Evolutionary conservation across 352 stramenopile species (phyloP).

Genomic region (Globisporangium camurandrum): DNA sequence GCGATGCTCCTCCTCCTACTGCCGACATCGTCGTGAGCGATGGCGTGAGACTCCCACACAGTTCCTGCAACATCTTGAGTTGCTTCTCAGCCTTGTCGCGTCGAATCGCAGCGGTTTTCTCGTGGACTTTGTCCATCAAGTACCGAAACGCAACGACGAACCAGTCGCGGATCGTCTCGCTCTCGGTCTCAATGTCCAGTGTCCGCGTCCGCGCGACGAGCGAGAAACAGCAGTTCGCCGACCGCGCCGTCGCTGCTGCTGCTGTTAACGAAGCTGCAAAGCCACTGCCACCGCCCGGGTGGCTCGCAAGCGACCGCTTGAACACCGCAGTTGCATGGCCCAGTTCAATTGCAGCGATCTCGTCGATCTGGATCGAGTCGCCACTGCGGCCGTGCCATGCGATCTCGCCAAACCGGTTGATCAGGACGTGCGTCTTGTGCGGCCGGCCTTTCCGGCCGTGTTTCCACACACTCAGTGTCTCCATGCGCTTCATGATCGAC

Average conservation of each 20-base stretch:
- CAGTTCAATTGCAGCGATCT: conserved; percentile 48
- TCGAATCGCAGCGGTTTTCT: conserved; percentile 71
- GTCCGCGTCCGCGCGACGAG: conserved; percentile 53
- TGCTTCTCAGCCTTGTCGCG: conserved; percentile 73
- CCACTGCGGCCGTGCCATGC: conserved; percentile 74
- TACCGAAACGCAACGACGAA: conserved; percentile 84
- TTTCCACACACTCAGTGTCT: conserved; percentile 63
- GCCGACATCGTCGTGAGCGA: too few relatives aligned
- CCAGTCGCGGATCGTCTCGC: conserved; percentile 74
- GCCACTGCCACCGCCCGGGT: too few relatives aligned
- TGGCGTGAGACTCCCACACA: conserved; percentile 23
- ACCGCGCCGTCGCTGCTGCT: conserved; percentile 19
- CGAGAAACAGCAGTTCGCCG: conserved; percentile 54
- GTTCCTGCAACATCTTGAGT: conserved; percentile 67
- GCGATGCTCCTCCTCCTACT: too few relatives aligned
- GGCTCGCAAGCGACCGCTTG: conserved; percentile 28
- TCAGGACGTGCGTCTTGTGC: conserved; percentile 77
- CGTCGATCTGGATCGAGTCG: conserved; percentile 70
- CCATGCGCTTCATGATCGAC: conserved; percentile 81
- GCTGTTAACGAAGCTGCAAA: too few relatives aligned
- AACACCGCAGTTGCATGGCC: conserved; percentile 67
- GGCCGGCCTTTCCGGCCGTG: conserved; percentile 65
- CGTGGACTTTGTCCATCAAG: conserved; percentile 77
- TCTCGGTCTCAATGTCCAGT: conserved; percentile 69
- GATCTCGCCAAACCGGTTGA: conserved; percentile 79